Evolutionary conservation across 2,329 filamentous ascomycete species (phyloP), one percentile per base, ranked within the genome.

Genomic region (Pseudocercospora musae): DNA sequence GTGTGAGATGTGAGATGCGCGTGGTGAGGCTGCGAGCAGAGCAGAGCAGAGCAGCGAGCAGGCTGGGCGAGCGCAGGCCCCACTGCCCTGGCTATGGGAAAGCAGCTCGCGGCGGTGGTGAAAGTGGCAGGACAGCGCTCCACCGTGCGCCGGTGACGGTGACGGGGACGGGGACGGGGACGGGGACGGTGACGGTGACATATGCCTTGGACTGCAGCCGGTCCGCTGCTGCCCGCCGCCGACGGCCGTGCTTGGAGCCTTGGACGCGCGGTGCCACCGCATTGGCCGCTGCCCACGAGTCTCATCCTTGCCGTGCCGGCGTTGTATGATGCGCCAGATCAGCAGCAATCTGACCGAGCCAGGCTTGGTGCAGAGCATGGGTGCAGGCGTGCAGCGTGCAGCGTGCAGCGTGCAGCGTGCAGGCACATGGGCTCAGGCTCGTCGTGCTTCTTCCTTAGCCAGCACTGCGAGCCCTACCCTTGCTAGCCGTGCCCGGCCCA

Each of bases 211-310:
- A 25, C 29, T 21, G 59, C 29, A 61, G 20, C 33, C 29, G n/a
- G 31, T 33, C 31, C 31, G 31, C 31, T 33, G 31, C 21, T 52
- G 21, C 27, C 20, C 27, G 57, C 57, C 42, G n/a, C n/a, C n/a
- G n/a, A n/a, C n/a, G n/a, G 57, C 15, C 48, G n/a, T 50, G 49
- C 46, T n/a, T 31, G 37, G 57, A 40, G 20, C 20, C 21, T 37
- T n/a, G n/a, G 46, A 49, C 23, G 49, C 33, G 44, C 33, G 44
- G 62, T 62, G 62, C 56, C 60, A 56, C 55, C 52, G 63, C 57
- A 62, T 62, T 62, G 63, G 63, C 58, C 60, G 58, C 52, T 65
- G 63, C 53, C 63, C 63, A 65, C 63, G 63, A 65, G 63, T 65
- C 59, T 60, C 20, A 63, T 63, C 63, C 60, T 59, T 55, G 63